Evolutionary conservation across 495 filamentous ascomycete species (phyloP).

Genomic region (Annulohypoxylon moriforme): DNA sequence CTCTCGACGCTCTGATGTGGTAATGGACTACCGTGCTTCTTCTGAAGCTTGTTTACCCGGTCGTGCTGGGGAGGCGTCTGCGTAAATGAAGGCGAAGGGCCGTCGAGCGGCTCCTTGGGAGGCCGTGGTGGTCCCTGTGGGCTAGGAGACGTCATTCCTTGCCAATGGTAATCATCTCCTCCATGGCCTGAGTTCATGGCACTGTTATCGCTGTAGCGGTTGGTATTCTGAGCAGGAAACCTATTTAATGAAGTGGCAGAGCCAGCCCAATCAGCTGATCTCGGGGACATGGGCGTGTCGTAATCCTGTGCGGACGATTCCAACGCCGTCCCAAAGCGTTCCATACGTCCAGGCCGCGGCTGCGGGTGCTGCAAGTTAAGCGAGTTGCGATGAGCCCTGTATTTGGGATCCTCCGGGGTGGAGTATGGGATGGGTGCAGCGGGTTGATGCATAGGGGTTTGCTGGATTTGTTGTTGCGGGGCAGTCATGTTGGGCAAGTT

Average conservation of each 20-base stretch:
- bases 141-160: slow-evolving; percentile 50
- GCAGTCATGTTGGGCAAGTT: slow-evolving; percentile 17
- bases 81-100: slow-evolving; percentile 37
- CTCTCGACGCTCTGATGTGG: slow-evolving; percentile 62
- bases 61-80: slow-evolving; percentile 51
- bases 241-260: slow-evolving; percentile 64
- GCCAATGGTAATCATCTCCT: slow-evolving; percentile 56
- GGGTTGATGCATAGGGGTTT: slow-evolving; percentile 37
- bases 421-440: slow-evolving; percentile 51
- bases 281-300: slow-evolving; percentile 72
- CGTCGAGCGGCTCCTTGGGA: slow-evolving; percentile 63
- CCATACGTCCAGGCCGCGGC: slow-evolving; percentile 83
- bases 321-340: slow-evolving; percentile 81
- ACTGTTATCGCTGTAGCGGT: slow-evolving; percentile 60
- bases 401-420: slow-evolving; percentile 86
- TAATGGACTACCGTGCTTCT: slow-evolving; percentile 53
- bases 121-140: slow-evolving; percentile 59
- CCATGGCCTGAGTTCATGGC: slow-evolving; percentile 42
- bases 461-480: slow-evolving; percentile 37
- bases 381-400: slow-evolving; percentile 89
- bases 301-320: slow-evolving; percentile 83
- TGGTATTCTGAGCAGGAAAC: slow-evolving; percentile 51
- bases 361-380: slow-evolving; percentile 91
- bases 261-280: slow-evolving; percentile 79
- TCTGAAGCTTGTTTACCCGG: slow-evolving; percentile 57